Evolutionary conservation across 2,329 filamentous ascomycete species (phyloP), one percentile per base, ranked within the genome.

Genomic region (Clonostachys rosea): DNA sequence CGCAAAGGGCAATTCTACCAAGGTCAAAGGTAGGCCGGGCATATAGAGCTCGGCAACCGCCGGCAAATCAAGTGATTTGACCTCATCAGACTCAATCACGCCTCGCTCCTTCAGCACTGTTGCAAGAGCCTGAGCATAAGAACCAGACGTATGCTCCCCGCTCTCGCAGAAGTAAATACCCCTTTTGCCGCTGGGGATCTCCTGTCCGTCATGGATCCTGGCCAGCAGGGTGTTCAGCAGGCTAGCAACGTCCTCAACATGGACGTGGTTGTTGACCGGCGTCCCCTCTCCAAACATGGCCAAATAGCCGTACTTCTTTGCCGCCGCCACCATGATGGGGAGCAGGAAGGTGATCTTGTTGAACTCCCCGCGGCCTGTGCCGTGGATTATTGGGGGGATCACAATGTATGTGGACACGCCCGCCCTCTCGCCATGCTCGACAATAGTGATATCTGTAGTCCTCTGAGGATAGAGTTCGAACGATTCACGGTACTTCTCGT

Each of bases 341-440:
- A 74, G 60, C 50, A 74, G 67, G 16, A 69, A 61, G 13, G 66
- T 66, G 1, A 53, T 50, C 9, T 51, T 58, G 37, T 74, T 69
- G 54, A 72, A 75, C 0, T 63, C 52, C 1, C 72, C 73, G 1
- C 58, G 62, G 9, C 73, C 71, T 2, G 53, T 48, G 18, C 75
- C 75, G 53, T 69, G 79, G 42, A 79, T 72, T 4, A 66, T 64
- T 0, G 71, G 71, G 1, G 65, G 60, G 64, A 73, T 73, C 42
- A 79, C 59, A 42, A 75, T 63, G 41, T 69, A 60, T 0, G 74
- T 72, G 46, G 67, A 66, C 2, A 79, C 66, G 4, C 65, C 63
- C 0, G 61, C 40, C n/a, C 61, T 57, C 14, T 69, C 50, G 3
- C 71, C 70, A 1, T 56, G 55, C 7, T 70, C 61, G 2, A 75